Evolutionary conservation across 768 basidiomycete genomes (phyloP), one percentile per base, ranked within the genome.

Genomic region (Phaeotremella fagi): DNA sequence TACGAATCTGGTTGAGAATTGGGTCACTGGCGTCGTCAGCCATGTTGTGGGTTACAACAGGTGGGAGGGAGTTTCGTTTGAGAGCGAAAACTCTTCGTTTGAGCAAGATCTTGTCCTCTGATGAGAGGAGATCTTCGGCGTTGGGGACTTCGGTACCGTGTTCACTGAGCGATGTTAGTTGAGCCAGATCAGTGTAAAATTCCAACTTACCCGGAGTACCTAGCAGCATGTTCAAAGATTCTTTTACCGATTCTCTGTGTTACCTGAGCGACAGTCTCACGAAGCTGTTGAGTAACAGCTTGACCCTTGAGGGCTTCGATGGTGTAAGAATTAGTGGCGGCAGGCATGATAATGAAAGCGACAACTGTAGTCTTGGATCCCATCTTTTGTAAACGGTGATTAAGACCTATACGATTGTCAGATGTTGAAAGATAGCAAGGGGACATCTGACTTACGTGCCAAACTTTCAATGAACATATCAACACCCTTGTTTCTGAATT

Each of bases 381-480:
- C 85, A 28, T 78, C 78, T 81, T 77, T 70, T 84, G 80, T 29
- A 87, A 78, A 27, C 80, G 80, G 68, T 79, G 78, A 72, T 87
- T 87, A 47, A 87, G 78, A 52, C 78, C 76, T 78, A 61, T 23
- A 12, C 23, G 26, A 15, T 20, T 22, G 48, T 61, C 37, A 57
- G 57, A 16, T 12, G 15, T 4, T 22, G 50, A 16, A 7, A 16
- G 31, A 33, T 33, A 33, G 9, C 9, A 33, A 33, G 20, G 16
- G 28, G 12, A n/a, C 25, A 33, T 7, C 16, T 38, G 31, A 72
- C 77, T 63, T 47, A 71, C 94, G 88, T 25, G 94, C 95, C 52
- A 99, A 83, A 16, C 86, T 81, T 77, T 99, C 95, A 63, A 99
- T 94, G 74, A 97, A 99, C 94, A 99, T 95, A 72, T 99, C 95